Percentiles rank a stretch among this genome's conserved stretches.
These are phyloP conservation scores for Yamadazyma buinensis DNA, from an alignment of 1,139 yeast species.

Conservation along the genomic window DNA sequence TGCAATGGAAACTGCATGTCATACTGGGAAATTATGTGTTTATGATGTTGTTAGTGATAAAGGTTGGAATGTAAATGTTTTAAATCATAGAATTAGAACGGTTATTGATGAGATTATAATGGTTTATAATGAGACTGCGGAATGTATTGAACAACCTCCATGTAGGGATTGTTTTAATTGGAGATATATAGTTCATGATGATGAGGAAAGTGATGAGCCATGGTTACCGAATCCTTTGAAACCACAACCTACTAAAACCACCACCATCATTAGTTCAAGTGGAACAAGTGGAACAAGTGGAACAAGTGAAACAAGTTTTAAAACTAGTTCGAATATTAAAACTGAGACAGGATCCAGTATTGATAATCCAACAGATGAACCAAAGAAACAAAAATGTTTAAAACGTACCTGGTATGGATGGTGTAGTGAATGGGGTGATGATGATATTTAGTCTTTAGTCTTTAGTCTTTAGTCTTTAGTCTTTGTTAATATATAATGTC, in stretches of 20 bases:
- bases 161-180: constrained; percentile 90
- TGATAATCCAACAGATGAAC: constrained; percentile 2
- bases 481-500: too few relatives aligned
- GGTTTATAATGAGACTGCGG: constrained; percentile 73
- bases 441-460: too few relatives aligned
- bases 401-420: constrained; percentile 48
- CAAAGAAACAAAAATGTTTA: constrained; percentile 27
- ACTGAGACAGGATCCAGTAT: neutral
- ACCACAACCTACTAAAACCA: constrained; percentile 16
- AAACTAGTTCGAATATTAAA: neutral
- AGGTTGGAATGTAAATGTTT: constrained; percentile 88
- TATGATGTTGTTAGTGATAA: constrained; percentile 86
- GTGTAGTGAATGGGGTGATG: constrained; percentile 33
- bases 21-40: constrained; percentile 82
- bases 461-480: too few relatives aligned
- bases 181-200: constrained; percentile 65
- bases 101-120: constrained; percentile 80
- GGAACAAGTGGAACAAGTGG: constrained; percentile 10
- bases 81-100: constrained; percentile 87
- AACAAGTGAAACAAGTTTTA: neutral
- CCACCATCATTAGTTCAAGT: constrained; percentile 5
- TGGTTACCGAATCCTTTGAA: constrained; percentile 35
- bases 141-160: constrained; percentile 71
- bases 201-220: constrained; percentile 37
- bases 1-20: constrained; percentile 97